A percentile compares a stretch with the other conserved stretches of the same genome.
Conservation (phyloP, 306 rosid genomes). For the Phaseolus lunatus region DNA sequence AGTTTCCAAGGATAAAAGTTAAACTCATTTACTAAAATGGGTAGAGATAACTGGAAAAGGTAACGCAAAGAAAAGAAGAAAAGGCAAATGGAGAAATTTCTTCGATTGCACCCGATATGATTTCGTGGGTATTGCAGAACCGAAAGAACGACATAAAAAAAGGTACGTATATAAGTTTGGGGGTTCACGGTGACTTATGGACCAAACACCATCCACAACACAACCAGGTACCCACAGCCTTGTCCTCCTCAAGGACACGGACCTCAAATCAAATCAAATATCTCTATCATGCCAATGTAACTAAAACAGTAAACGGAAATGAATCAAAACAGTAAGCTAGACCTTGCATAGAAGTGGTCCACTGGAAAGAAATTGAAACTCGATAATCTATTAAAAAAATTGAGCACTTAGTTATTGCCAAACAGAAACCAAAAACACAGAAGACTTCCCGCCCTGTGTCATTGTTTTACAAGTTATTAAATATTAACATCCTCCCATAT, state of each 20-base stretch:
- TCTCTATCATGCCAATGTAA: slow-evolving; percentile 14
- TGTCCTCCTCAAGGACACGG: background rate
- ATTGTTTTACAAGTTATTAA: slow-evolving; percentile 61
- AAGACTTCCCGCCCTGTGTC: slow-evolving; percentile 47
- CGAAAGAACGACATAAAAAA: no score
- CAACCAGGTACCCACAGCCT: background rate
- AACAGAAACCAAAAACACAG: slow-evolving; percentile 43
- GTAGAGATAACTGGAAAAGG: background rate
- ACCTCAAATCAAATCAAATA: background rate
- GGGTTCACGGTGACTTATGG: no score
- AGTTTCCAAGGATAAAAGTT: background rate
- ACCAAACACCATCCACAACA: background rate
- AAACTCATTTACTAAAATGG: background rate
- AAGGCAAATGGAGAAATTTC: background rate
- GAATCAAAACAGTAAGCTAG: background rate
- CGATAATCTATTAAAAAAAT: slow-evolving; percentile 28
- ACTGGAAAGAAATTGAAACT: slow-evolving; percentile 4
- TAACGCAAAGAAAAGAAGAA: background rate
- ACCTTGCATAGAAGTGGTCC: background rate
- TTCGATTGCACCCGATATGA: background rate
- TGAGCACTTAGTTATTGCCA: slow-evolving; percentile 39
- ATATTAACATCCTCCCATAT: slow-evolving; percentile 56
- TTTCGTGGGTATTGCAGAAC: background rate
- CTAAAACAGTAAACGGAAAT: background rate
- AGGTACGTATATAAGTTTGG: no score